Evolutionary conservation across 2,329 filamentous ascomycete species (phyloP), one percentile per base, ranked within the genome.

Genomic region (Pleoardoris graminearum): DNA sequence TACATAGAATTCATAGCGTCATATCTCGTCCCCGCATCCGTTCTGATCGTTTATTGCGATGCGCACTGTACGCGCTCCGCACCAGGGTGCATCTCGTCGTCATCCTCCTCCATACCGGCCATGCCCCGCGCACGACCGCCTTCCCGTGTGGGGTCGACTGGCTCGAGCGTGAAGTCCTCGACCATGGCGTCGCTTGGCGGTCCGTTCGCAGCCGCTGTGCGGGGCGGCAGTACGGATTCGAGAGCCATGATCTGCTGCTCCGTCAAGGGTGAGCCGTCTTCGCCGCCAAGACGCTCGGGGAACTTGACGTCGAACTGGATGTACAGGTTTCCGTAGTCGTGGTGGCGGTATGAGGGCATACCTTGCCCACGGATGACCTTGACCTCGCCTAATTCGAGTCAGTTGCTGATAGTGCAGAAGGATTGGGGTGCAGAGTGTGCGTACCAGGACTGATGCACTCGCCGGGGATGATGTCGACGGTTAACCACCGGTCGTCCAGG

Each of bases 241-340:
- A 99, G 86, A 11, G 87, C 81, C 51, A 90, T 85, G 64, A 96
- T 89, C 57, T 90, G 87, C 52, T 85, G 81, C 14, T 85, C 79
- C 46, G 88, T 69, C 70, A 80, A 73, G 4, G 77, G 68, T 45
- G 65, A 72, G 48, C 74, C 79, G 17, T 79, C 76, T 22, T 75
- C 72, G 17, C 75, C 75, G 47, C 61, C 63, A 22, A 81, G 69
- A 19, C 67, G 67, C 41, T 79, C 87, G 43, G 94, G 94, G 83
- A 99, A 97, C 79, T 96, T 96, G 77, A 99, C 91, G 69, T 90
- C 87, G 79, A 99, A 99, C 73, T 96, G 91, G 70, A 99, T 91
- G 80, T 94, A 99, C 66, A 99, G 82, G 79, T 99, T 97, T 69
- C 94, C 94, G 71, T 84, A 86, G 76, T 97, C 90, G 81, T 99